phyloP scores from a whole-genome alignment of 129 eudicot genomes.

The Flaveria brownii region DNA sequence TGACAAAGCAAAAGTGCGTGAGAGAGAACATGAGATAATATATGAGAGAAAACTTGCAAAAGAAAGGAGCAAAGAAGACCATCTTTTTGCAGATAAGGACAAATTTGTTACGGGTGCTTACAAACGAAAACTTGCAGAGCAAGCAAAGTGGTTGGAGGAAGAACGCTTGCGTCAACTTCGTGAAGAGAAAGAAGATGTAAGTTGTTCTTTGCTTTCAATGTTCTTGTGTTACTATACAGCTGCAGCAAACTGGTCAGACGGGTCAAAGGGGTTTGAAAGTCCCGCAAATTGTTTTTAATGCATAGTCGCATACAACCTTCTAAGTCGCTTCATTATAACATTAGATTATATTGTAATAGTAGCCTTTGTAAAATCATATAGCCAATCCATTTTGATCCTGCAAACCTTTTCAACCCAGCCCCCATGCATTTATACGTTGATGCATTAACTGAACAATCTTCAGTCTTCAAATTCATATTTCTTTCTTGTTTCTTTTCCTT shows the following conservation, averaged over 20 bases:
- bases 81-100: constrained; percentile 73
- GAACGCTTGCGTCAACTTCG: constrained; percentile 66
- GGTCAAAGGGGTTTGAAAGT: background rate
- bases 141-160: constrained; percentile 86
- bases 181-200: constrained; percentile 89
- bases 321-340: background rate
- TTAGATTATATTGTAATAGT: no score
- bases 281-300: background rate
- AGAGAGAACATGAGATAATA: constrained; percentile 78
- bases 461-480: no score
- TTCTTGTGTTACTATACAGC: background rate
- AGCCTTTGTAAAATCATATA: no score
- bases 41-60: constrained; percentile 92
- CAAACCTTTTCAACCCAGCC: no score
- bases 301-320: background rate
- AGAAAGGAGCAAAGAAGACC: constrained; percentile 88
- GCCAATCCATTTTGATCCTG: no score
- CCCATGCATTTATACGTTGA: no score
- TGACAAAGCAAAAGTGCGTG: constrained; percentile 79
- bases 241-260: background rate
- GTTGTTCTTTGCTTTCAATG: constrained; percentile 19
- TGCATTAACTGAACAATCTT: no score
- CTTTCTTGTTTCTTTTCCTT: no score
- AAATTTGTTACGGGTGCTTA: constrained; percentile 88
- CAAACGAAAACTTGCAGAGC: constrained; percentile 94